Conservation (phyloP, 441 rosid species). For the Arabidopsis lyrata region DNA sequence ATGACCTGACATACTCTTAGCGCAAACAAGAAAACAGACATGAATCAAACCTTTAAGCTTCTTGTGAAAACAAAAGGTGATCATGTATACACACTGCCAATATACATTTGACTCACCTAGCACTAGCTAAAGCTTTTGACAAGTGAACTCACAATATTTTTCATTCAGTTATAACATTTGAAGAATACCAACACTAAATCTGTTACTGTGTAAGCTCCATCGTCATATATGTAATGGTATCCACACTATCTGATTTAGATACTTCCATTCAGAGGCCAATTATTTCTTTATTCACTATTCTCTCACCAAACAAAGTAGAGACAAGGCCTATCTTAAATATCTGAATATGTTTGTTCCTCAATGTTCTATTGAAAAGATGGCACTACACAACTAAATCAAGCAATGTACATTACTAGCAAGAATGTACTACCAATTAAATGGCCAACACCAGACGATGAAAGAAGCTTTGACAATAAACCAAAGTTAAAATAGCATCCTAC, state of each 20-base stretch:
- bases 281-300: conserved; percentile 7
- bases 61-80: background rate
- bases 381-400: background rate
- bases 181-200: background rate
- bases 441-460: background rate
- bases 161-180: background rate
- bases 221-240: background rate
- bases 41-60: background rate
- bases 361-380: conserved; percentile 5
- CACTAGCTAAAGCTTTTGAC: background rate
- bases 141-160: background rate
- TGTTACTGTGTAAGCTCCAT: conserved; percentile 10
- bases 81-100: conserved; percentile 1
- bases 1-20: background rate
- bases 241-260: background rate
- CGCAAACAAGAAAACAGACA: conserved; percentile 17
- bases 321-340: conserved; percentile 21
- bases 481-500: conserved; percentile 13
- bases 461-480: conserved; percentile 1
- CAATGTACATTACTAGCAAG: background rate
- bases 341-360: conserved; percentile 1
- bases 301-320: conserved; percentile 3
- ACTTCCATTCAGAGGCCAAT: conserved; percentile 1
- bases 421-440: conserved; percentile 9
- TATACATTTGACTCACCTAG: conserved; percentile 1